A percentile compares a stretch with the other conserved stretches of the same genome.
These are phyloP conservation scores for Fusarium denticulatum DNA, from an alignment of 2,329 filamentous ascomycete species.

Conservation along the genomic window DNA sequence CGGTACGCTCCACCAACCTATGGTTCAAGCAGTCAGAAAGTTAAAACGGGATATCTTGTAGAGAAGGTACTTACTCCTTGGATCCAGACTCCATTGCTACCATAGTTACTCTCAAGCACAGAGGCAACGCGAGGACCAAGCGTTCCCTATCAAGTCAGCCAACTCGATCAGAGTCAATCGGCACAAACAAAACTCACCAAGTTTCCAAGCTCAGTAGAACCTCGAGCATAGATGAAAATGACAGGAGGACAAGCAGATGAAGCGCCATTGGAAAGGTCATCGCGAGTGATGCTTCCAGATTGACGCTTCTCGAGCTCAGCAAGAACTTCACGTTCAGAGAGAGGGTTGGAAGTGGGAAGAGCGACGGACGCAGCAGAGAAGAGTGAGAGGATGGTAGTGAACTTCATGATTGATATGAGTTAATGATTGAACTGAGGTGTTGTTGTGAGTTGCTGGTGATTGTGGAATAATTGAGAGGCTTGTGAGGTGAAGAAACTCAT, in stretches of 20 bases:
- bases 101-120: constrained; percentile 43
- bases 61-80: constrained; percentile 50
- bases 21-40: neutral
- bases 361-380: constrained; percentile 16
- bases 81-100: constrained; percentile 48
- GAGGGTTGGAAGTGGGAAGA: neutral
- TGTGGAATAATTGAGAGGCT: neutral
- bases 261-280: constrained; percentile 45
- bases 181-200: constrained; percentile 39
- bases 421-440: neutral
- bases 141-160: constrained; percentile 32
- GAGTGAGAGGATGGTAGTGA: constrained; percentile 15
- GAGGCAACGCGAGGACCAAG: constrained; percentile 45
- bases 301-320: constrained; percentile 8
- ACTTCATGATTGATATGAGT: constrained; percentile 24
- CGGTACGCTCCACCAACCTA: constrained; percentile 48
- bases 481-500: neutral
- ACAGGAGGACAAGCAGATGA: constrained; percentile 46
- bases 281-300: constrained; percentile 23
- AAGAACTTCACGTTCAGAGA: constrained; percentile 11
- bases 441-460: neutral
- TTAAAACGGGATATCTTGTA: too few species aligned
- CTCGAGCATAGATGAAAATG: constrained; percentile 54
- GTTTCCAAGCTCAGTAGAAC: constrained; percentile 51
- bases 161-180: accelerated